Conservation (phyloP, 148 eudicot genomes). For the Rhododendron simsii region DNA sequence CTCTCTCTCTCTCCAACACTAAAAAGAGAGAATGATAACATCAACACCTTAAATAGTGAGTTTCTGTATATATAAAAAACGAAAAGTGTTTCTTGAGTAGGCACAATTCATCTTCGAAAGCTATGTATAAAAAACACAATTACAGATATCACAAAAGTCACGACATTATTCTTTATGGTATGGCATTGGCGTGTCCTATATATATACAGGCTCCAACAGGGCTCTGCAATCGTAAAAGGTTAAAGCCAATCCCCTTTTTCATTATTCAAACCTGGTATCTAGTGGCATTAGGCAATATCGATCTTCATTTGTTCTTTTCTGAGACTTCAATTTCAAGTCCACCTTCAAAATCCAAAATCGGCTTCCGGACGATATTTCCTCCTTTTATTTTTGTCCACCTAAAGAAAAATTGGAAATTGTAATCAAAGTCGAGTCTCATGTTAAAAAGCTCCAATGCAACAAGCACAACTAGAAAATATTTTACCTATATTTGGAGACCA, state of each 20-base stretch:
- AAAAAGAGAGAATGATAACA: too few relatives aligned
- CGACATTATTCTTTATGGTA: background rate
- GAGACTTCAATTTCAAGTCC: background rate
- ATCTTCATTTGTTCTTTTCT: background rate
- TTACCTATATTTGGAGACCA: background rate
- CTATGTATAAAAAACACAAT: too few relatives aligned
- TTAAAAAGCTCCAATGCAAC: background rate
- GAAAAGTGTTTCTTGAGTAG: too few relatives aligned
- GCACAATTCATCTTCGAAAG: too few relatives aligned
- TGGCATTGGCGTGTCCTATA: too few relatives aligned
- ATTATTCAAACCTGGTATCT: too few relatives aligned
- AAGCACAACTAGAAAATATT: background rate
- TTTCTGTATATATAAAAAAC: too few relatives aligned
- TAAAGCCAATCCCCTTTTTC: background rate
- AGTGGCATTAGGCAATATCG: background rate
- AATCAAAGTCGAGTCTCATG: background rate
- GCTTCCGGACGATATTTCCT: background rate
- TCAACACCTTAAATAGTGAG: too few relatives aligned
- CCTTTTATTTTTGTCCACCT: conserved; percentile 2
- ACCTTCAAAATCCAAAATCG: background rate
- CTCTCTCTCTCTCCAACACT: too few relatives aligned
- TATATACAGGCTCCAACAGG: background rate
- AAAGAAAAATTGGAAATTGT: background rate
- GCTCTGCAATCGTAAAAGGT: background rate
- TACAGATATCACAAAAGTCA: background rate